Conservation (phyloP, 177 flowering plant genomes). For the Vitis hybrid region DNA sequence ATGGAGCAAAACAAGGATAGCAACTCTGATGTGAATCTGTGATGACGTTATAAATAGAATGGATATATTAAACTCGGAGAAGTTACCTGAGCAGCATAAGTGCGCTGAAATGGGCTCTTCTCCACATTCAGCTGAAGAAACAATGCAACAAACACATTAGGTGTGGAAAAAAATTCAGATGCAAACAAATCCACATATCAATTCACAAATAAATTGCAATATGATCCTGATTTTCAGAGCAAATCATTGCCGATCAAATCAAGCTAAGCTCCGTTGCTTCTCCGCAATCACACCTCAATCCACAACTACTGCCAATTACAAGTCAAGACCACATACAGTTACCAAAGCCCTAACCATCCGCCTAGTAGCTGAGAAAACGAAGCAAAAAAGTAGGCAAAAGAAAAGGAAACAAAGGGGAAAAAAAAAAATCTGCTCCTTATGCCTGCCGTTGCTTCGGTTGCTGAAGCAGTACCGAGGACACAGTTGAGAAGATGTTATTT, state of each 20-base stretch:
- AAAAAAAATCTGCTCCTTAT: not conserved
- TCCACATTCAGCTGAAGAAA: conserved; percentile 81
- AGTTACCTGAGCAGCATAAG: conserved; percentile 89
- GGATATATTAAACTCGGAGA: not conserved
- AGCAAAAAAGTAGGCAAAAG: too few species aligned
- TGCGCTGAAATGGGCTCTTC: conserved; percentile 94
- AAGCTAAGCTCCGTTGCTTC: not conserved
- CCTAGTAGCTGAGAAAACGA: too few species aligned
- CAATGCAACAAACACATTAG: conserved; percentile 3
- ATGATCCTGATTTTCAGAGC: too few species aligned
- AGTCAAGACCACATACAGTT: not conserved
- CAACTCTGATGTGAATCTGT: too few species aligned
- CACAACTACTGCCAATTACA: not conserved
- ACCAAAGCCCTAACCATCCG: not conserved
- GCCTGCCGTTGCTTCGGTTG: not conserved
- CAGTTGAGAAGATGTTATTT: too few species aligned
- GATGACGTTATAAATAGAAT: not conserved
- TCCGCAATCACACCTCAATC: not conserved
- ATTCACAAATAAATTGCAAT: too few species aligned
- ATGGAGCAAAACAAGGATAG: not conserved
- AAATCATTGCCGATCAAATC: not conserved
- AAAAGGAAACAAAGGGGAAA: too few species aligned
- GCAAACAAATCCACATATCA: too few species aligned
- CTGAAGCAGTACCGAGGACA: too few species aligned
- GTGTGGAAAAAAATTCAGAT: not conserved